Evolutionary conservation across 345 rosid species (phyloP), one percentile per base, ranked within the genome.

Genomic region (Aurinia saxatilis): DNA sequence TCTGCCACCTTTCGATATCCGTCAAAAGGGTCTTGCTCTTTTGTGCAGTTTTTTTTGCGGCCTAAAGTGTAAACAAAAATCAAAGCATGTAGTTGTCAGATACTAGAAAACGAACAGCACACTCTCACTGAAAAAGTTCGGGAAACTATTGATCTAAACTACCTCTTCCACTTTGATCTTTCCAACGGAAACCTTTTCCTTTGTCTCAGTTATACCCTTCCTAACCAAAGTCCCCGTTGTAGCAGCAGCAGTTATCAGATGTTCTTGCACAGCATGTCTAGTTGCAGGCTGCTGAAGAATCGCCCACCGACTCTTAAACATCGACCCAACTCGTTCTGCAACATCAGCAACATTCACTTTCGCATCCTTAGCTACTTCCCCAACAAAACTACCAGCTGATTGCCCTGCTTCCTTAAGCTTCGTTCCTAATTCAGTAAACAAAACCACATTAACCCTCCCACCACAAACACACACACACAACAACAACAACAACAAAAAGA

Each of bases 81-180:
- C 50, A 44, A 39, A 27, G 13, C 5, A 5, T 16, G 54, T 37
- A 59, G 56, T 38, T 12, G 7, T 46, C 21, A 37, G 30, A 31
- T 12, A 17, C 23, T 25, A 10, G 18, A 38, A 47, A 18, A 55
- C 2, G 27, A 60, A 8, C 11, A n/a, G 31, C 30, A 50, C 50
- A 37, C 21, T 68, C 35, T 39, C 62, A 8, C 14, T 14, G 1
- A 61, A 56, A 34, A 46, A 37, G 27, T 41, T 52, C 0, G 0
- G 23, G 25, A 61, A 53, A 60, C 37, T 52, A 33, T 34, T 18
- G 10, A 13, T 10, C 4, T 48, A 38, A 6, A 30, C 1, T 42
- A 92, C 98, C 98, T 92, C 96, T 81, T 88, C 96, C 30, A 88
- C 86, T 81, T 89, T 92, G 25, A 68, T 81, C 73, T 92, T 92